Percentiles rank a stretch among this genome's conserved stretches.
phyloP scores from a whole-genome alignment of 2,329 filamentous ascomycete species.

The Chaetomium sp. region DNA sequence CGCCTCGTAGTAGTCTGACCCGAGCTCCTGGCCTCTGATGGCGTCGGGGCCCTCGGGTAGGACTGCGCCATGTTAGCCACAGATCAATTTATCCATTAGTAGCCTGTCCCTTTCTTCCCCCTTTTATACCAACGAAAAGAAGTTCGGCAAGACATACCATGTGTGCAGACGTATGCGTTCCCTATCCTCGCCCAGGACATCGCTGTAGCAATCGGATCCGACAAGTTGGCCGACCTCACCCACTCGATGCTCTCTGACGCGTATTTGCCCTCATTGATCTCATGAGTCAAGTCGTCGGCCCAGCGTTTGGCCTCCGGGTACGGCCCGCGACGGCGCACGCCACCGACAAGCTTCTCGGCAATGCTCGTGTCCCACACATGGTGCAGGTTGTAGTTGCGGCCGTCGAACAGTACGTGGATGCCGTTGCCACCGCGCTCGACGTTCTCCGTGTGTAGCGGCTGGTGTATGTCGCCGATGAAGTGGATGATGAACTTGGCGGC shows the following conservation, averaged over 20 bases:
- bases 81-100: not conserved
- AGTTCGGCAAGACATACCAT: conserved; percentile 40
- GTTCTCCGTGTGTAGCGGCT: conserved; percentile 61
- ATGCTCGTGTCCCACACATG: conserved; percentile 69
- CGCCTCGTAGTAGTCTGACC: conserved; percentile 55
- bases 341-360: conserved; percentile 55
- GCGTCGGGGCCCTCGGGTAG: conserved; percentile 54
- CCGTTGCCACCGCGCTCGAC: conserved; percentile 61
- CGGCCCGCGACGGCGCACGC: conserved; percentile 38
- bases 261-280: conserved; percentile 53
- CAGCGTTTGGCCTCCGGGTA: conserved; percentile 48
- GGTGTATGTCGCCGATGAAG: conserved; percentile 65
- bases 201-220: conserved; percentile 48
- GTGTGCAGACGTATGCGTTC: conserved; percentile 56
- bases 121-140: not conserved
- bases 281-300: conserved; percentile 48
- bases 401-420: conserved; percentile 57
- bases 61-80: conserved; percentile 33
- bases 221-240: conserved; percentile 51
- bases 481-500: conserved; percentile 62
- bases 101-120: no score
- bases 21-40: conserved; percentile 54
- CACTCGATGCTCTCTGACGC: conserved; percentile 43
- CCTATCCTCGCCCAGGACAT: conserved; percentile 58
- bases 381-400: conserved; percentile 56